Conservation (phyloP, 208 protist genomes). For the Trypanosoma rangeli region DNA sequence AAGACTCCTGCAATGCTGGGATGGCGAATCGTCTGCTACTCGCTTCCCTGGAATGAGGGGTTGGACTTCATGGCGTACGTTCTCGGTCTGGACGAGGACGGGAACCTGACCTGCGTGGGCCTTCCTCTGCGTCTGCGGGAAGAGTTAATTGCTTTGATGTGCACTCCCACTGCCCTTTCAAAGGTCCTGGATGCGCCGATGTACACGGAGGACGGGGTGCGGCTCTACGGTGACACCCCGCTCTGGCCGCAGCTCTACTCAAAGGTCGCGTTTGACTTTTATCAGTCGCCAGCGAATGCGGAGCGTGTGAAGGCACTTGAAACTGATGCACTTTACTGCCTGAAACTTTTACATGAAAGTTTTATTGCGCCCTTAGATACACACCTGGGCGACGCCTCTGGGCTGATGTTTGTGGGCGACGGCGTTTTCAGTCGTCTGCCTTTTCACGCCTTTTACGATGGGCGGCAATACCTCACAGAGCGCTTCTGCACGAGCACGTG, state of each 20-base stretch:
- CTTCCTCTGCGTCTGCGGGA: conserved; percentile 12
- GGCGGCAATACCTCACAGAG: conserved; percentile 35
- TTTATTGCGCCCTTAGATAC: conserved; percentile 40
- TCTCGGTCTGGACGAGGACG: conserved; percentile 14
- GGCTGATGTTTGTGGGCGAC: conserved; percentile 53
- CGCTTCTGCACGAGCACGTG: conserved; percentile 36
- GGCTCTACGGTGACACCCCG: conserved; percentile 55
- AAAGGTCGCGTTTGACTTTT: conserved; percentile 43
- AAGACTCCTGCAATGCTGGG: conserved; percentile 20
- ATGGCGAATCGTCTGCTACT: conserved; percentile 47
- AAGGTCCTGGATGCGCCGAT: conserved; percentile 36
- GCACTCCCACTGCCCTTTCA: conserved; percentile 33
- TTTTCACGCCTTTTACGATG: conserved; percentile 55
- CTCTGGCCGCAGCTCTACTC: conserved; percentile 64
- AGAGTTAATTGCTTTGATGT: conserved; percentile 25
- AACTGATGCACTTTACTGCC: conserved; percentile 35
- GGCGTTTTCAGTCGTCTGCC: conserved; percentile 52
- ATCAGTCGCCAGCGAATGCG: conserved; percentile 18
- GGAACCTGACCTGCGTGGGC: conserved; percentile 9
- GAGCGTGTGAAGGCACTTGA: conserved; percentile 8
- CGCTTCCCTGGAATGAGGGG: conserved; percentile 52
- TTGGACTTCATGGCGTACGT: conserved; percentile 44
- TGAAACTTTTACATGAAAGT: conserved; percentile 37
- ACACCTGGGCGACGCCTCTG: conserved; percentile 5
- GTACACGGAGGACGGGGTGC: conserved; percentile 24